Conservation (phyloP, 2,329 filamentous ascomycete species). For the Hypoxylon sp. region DNA sequence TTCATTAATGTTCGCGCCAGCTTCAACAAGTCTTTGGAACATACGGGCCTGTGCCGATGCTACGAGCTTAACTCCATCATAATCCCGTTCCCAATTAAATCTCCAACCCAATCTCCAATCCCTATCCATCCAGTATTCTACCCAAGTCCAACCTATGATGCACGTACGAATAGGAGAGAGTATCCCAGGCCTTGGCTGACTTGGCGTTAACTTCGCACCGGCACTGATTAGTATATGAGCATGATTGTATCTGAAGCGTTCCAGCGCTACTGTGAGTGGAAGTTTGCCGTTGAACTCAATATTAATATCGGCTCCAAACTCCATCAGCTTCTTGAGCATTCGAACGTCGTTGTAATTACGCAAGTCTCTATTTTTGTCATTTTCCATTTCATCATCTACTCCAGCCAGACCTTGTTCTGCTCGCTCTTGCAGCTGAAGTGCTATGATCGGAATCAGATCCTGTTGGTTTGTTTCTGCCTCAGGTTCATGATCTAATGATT, state of each 20-base stretch:
- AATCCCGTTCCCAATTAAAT: too few species aligned
- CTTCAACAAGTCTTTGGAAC: slow-evolving; percentile 2
- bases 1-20: slow-evolving; percentile 8
- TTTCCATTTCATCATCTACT: neutral
- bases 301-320: slow-evolving; percentile 19
- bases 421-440: neutral
- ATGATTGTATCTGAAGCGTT: neutral
- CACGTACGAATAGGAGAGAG: neutral
- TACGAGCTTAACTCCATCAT: neutral
- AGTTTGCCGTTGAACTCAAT: neutral
- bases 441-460: neutral
- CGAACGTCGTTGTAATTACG: neutral
- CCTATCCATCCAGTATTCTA: too few species aligned
- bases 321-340: slow-evolving; percentile 18
- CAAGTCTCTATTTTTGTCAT: neutral
- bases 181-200: neutral
- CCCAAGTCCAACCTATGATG: too few species aligned
- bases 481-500: neutral
- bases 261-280: slow-evolving; percentile 5
- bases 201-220: slow-evolving; percentile 9
- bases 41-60: neutral
- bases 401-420: too few species aligned
- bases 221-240: slow-evolving; percentile 10
- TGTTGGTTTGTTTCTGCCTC: too few species aligned
- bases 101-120: too few species aligned